phyloP scores from a whole-genome alignment of 2,329 filamentous ascomycete genomes.

The Cladosporium sp. region DNA sequence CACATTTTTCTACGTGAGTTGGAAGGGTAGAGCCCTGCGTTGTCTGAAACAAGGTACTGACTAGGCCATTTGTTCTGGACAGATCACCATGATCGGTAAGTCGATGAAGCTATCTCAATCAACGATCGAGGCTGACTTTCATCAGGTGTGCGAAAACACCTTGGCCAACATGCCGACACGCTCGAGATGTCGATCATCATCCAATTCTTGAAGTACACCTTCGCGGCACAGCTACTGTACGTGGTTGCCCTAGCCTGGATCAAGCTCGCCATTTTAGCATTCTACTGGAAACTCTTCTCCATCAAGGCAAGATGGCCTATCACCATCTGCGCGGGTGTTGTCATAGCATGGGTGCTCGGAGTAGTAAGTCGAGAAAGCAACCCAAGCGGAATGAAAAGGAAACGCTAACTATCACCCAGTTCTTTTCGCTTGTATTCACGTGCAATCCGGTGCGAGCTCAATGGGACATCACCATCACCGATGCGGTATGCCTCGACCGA shows the following conservation, averaged over 20 bases:
- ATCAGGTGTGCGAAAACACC: constrained; percentile 8
- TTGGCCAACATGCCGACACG: constrained; percentile 12
- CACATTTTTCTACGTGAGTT: constrained; percentile 14
- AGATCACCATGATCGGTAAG: constrained; percentile 15
- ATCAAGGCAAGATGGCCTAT: constrained; percentile 15
- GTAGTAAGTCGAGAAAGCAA: not conserved
- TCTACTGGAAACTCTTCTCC: constrained; percentile 22
- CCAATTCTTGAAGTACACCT: constrained; percentile 12
- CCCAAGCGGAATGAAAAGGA: not conserved
- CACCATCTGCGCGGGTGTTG: constrained; percentile 8
- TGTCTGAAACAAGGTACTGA: too few relatives aligned
- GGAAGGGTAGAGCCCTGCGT: too few relatives aligned
- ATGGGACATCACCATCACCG: constrained; percentile 15
- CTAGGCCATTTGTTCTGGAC: too few relatives aligned
- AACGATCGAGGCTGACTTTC: not conserved
- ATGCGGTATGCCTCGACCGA: constrained; percentile 10
- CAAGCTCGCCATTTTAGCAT: constrained; percentile 20
- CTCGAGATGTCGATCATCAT: constrained; percentile 3
- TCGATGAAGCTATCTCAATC: not conserved
- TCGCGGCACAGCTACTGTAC: constrained; percentile 18
- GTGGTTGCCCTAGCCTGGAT: constrained; percentile 14
- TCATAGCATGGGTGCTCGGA: constrained; percentile 14
- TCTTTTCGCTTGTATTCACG: constrained; percentile 13
- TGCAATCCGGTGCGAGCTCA: constrained; percentile 15
- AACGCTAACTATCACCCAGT: not conserved